Evolutionary conservation across 176 grass and related monocot genomes (phyloP), one percentile per base, ranked within the genome.

Genomic region (Oryza punctata): DNA sequence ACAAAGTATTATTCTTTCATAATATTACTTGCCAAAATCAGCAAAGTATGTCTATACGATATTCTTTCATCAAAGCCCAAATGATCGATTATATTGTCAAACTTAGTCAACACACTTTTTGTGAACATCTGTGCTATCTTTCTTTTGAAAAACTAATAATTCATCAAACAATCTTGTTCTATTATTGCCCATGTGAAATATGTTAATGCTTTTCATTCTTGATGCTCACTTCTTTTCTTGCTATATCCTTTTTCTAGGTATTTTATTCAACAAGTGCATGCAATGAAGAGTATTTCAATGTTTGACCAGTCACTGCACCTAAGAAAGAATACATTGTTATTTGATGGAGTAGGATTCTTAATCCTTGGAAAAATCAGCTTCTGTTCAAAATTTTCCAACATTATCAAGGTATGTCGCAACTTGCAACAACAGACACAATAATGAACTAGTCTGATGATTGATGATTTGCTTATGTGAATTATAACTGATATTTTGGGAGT

Each of bases 371-470:
- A 95, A 93, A 72, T 79, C 63, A 84, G 76, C 50, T 95, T 95
- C 79, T 95, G 80, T 81, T 88, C 87, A 32, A 98, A 95, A 88
- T 90, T 93, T 91, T 95, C 82, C 13, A 95, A 79, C 76, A 80
- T 95, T 60, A 86, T 93, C 79, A 98, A 93, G 95, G 92, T 93
- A 84, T 70, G 75, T 67, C 61, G 37, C 65, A 69, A 75, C 11
- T 63, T 70, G 37, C 65, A 69, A 78, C 11, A n/a, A 32, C 61
- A 78, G 49, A 72, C 28, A 67, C 67, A 70, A 66, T 59, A 47
- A 47, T 59, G 30, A 65, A 30, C 11, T 76, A 77, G 23, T 47
- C 28, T 64, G 6, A 23, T 65, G 13, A 64, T 52, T 28, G 23
- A 65, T 26, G 29, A 33, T 33, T 24, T 87, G 30, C 4, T 46